Conservation (phyloP, 2,329 filamentous ascomycete species). For the Colletotrichum neosansevieriae region DNA sequence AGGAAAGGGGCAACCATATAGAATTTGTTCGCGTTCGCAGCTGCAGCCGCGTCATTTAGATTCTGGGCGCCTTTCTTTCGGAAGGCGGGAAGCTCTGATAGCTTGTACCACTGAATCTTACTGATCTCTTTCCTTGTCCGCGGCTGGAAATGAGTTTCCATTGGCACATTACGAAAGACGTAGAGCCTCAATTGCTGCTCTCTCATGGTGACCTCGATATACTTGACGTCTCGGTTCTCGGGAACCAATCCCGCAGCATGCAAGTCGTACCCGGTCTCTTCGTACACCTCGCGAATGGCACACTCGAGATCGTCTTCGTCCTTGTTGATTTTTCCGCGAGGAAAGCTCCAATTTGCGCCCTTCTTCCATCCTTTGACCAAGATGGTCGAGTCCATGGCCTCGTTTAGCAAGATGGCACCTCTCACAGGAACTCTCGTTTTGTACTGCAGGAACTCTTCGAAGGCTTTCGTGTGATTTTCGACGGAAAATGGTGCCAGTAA, state of each 20-base stretch:
- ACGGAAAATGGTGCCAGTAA: conserved; percentile 84
- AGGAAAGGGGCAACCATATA: conserved; percentile 99
- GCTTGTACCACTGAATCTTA: conserved; percentile 93
- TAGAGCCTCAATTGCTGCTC: conserved; percentile 95
- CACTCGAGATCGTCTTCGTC: conserved; percentile 95
- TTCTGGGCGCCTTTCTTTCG: conserved; percentile 73
- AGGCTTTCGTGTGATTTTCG: conserved; percentile 83
- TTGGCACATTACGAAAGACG: conserved; percentile 89
- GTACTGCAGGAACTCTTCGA: conserved; percentile 92
- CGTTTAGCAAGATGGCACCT: conserved; percentile 92
- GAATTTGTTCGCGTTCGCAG: conserved; percentile 84
- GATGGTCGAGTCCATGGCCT: conserved; percentile 92
- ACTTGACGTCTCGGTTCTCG: conserved; percentile 76
- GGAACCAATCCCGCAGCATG: conserved; percentile 80
- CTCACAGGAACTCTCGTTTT: conserved; percentile 95
- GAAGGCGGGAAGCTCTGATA: conserved; percentile 88
- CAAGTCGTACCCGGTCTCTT: conserved; percentile 94
- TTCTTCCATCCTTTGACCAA: conserved; percentile 99
- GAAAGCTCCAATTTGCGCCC: conserved; percentile 95
- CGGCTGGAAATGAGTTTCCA: conserved; percentile 89
- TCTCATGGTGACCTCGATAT: conserved; percentile 88
- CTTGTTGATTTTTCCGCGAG: conserved; percentile 97
- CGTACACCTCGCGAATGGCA: conserved; percentile 92
- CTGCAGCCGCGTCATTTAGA: conserved; percentile 66
- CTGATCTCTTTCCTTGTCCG: conserved; percentile 97